Conservation (phyloP, 2,329 filamentous ascomycete genomes). For the Botrytis tulipae region DNA sequence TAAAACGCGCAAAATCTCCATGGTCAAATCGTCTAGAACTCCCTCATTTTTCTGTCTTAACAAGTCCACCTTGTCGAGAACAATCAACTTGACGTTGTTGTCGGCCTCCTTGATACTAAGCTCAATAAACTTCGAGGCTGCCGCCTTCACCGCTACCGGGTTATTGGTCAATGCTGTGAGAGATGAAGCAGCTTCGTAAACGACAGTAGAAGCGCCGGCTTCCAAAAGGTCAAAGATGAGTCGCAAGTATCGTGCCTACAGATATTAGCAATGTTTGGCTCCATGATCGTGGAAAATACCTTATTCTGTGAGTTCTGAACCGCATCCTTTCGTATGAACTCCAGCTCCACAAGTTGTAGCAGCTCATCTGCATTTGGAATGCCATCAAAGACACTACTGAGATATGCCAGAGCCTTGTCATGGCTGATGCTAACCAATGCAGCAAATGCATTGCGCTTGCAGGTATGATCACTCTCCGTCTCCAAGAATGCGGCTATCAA, state of each 20-base stretch:
- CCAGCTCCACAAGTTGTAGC: constrained; percentile 87
- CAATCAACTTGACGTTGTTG: constrained; percentile 99
- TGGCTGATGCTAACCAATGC: constrained; percentile 89
- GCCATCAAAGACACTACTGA: constrained; percentile 86
- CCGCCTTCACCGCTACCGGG: constrained; percentile 95
- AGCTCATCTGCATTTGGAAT: constrained; percentile 94
- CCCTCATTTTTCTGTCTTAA: constrained; percentile 85
- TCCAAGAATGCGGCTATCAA: constrained; percentile 87
- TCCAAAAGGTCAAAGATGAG: constrained; percentile 96
- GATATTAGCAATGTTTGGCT: constrained; percentile 33
- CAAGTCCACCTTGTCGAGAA: constrained; percentile 89
- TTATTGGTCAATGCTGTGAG: constrained; percentile 92
- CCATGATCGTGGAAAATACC: constrained; percentile 46
- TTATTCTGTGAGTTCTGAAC: constrained; percentile 92
- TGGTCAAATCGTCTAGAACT: constrained; percentile 87
- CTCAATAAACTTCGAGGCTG: constrained; percentile 93
- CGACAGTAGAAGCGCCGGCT: constrained; percentile 87
- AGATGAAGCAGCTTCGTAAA: constrained; percentile 96
- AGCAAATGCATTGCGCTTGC: constrained; percentile 96
- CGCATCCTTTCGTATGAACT: constrained; percentile 98
- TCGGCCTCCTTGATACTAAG: constrained; percentile 96
- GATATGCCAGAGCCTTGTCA: constrained; percentile 83
- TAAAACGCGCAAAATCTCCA: constrained; percentile 94
- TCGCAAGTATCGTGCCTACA: constrained; percentile 79
- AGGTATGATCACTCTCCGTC: constrained; percentile 87